Base-by-base conservation (phyloP, 108 stramenopile species). In the Fragilariopsis cylindrus region DNA sequence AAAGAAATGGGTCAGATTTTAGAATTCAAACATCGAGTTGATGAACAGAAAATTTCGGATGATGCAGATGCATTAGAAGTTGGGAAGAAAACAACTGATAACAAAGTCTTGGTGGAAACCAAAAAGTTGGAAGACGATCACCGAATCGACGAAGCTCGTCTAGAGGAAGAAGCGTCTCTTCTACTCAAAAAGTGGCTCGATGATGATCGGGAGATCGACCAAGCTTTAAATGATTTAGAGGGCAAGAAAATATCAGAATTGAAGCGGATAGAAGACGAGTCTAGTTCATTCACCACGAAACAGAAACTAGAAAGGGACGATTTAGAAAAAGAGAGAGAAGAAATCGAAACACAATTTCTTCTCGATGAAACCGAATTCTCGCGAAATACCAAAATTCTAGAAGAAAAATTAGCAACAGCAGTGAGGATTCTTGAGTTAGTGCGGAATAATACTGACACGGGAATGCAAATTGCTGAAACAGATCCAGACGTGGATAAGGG, bases 1-100 rank as follows among this genome's bases (percentile, higher is more conserved):
- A 13, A 57, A 49, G 75, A 76, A 76, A 76, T 76, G 75, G 18
- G 68, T 15, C 68, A 60, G 15, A 76, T 69, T 41, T 45, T 76
- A 9, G 75, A 76, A 69, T 69, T 69, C 68, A 48, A 60, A 43
- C 56, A 66, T 7, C 57, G 75, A 52, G 58, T 69, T 3, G 76
- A 76, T 48, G 48, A 70, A 50, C 57, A 69, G 13, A 63, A 65
- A 47, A 7, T 76, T 13, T 42, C 41, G n/a, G 49, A 76, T 6
- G 62, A 76, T 30, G 50, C 60, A 5, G 19, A 64, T 8, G 60
- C 30, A 3, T 60, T 70, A 3, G 54, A 70, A 50, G 43, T 70
- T 11, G 43, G 50, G 69, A 70, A 58, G 60, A 60, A 5, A 9
- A 48, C 15, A 3, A 30, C 16, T 13, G 58, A 49, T 19, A 52